phyloP scores from a whole-genome alignment of 768 basidiomycete species.

The Crucibulum laeve region DNA sequence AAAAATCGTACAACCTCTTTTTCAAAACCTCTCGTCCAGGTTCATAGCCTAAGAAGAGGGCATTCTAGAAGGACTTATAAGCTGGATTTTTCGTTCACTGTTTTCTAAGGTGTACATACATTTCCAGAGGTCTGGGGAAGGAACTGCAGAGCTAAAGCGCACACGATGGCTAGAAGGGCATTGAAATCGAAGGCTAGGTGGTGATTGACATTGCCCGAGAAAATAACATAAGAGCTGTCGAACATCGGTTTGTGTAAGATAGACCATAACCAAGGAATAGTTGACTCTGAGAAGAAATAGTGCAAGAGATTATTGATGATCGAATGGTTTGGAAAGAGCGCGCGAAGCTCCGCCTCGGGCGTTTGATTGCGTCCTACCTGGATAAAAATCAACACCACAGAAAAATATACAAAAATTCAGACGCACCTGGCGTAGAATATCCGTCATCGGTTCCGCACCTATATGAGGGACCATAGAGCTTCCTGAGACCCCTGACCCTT shows the following conservation, averaged over 20 bases:
- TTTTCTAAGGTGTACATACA: constrained; percentile 5
- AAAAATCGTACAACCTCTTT: constrained; percentile 11
- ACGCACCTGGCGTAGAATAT: constrained; percentile 8
- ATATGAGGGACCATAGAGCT: background rate
- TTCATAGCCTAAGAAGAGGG: constrained; percentile 7
- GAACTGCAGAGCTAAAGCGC: constrained; percentile 13
- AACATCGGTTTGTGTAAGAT: constrained; percentile 12
- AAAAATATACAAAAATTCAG: background rate
- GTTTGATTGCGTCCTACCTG: constrained; percentile 1
- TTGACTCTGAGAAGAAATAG: constrained; percentile 12
- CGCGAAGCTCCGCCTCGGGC: constrained; percentile 7
- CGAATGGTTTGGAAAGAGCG: constrained; percentile 11
- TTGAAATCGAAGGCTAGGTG: constrained; percentile 10
- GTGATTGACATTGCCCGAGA: constrained; percentile 1
- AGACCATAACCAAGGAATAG: constrained; percentile 11
- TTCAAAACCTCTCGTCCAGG: constrained; percentile 10
- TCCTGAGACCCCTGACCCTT: background rate
- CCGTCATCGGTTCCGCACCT: constrained; percentile 4
- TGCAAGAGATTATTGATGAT: constrained; percentile 10
- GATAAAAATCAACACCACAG: background rate
- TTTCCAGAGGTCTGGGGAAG: constrained; percentile 9
- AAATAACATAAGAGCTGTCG: constrained; percentile 2
- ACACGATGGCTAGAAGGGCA: constrained; percentile 10
- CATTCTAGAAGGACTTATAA: constrained; percentile 2
- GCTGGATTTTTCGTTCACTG: background rate